Evolutionary conservation across 768 basidiomycete species (phyloP).

Genomic region (Mycena albidolilacea): DNA sequence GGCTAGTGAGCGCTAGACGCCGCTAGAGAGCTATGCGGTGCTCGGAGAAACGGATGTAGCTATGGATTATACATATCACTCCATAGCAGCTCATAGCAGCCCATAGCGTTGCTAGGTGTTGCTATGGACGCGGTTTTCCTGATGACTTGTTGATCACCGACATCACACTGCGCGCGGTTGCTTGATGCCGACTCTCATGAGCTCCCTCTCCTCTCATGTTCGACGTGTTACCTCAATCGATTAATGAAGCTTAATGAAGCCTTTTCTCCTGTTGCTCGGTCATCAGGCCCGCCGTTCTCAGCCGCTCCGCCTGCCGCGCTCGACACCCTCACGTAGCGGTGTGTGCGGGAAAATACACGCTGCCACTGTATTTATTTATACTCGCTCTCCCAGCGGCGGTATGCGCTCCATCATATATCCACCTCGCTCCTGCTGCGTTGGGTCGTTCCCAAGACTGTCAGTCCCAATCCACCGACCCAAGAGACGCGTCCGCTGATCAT

Average conservation of each 20-base stretch:
- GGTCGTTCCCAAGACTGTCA: constrained; percentile 12
- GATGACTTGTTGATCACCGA: neutral
- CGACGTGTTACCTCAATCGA: neutral
- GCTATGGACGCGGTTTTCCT: too few relatives aligned
- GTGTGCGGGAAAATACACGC: neutral
- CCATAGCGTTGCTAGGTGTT: too few relatives aligned
- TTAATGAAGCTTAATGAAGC: neutral
- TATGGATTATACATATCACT: too few relatives aligned
- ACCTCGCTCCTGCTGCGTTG: neutral
- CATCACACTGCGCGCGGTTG: too few relatives aligned
- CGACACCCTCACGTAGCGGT: neutral
- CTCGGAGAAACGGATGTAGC: too few relatives aligned
- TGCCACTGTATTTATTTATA: neutral
- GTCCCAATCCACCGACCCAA: neutral
- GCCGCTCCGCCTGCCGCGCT: neutral
- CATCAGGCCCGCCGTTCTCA: constrained; percentile 2
- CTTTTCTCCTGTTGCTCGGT: neutral
- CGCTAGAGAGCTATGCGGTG: too few relatives aligned
- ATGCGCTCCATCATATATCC: neutral
- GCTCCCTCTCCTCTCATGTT: neutral
- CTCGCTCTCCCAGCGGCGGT: neutral
- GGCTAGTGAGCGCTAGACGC: too few relatives aligned
- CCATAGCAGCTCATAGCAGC: too few relatives aligned
- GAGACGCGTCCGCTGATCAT: neutral
- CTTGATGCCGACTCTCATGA: neutral